phyloP scores from a whole-genome alignment of 2,329 filamentous ascomycete species.

The Aspergillus costaricaensis region DNA sequence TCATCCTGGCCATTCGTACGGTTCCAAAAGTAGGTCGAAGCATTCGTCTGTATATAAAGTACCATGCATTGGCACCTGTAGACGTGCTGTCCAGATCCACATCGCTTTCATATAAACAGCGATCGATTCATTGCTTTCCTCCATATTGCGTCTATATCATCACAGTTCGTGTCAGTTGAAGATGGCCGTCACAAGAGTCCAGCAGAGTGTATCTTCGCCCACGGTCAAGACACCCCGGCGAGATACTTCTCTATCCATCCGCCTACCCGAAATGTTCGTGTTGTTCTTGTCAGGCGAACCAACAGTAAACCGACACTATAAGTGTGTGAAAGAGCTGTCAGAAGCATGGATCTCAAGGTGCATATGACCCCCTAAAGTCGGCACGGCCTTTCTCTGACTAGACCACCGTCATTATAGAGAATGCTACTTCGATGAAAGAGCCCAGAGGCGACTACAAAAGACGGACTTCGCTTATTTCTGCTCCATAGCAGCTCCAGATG shows the following conservation, averaged over 20 bases:
- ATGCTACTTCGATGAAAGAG: constrained; percentile 18
- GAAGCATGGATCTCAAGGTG: constrained; percentile 28
- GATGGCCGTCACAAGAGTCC: constrained; percentile 3
- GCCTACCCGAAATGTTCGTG: constrained; percentile 32
- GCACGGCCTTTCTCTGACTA: neutral
- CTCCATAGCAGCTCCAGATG: constrained; percentile 27
- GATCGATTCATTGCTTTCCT: too few relatives aligned
- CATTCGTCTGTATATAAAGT: neutral
- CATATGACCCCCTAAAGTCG: neutral
- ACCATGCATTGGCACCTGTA: neutral
- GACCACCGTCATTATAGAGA: constrained; percentile 10
- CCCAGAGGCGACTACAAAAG: constrained; percentile 12
- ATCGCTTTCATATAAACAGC: neutral
- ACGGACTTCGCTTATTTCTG: constrained; percentile 31
- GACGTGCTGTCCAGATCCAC: neutral
- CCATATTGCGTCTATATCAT: neutral
- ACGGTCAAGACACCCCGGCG: neutral
- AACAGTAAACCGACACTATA: constrained; percentile 27
- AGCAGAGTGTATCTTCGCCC: constrained; percentile 4
- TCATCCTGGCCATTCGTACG: neutral
- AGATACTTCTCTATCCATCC: constrained; percentile 9
- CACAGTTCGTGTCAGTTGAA: neutral
- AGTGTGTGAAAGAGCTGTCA: constrained; percentile 24
- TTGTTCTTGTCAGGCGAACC: constrained; percentile 30
- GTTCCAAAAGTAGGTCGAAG: neutral